Conservation (phyloP, 192 early-diverging fungal species). For the Oehlia diaphana region DNA sequence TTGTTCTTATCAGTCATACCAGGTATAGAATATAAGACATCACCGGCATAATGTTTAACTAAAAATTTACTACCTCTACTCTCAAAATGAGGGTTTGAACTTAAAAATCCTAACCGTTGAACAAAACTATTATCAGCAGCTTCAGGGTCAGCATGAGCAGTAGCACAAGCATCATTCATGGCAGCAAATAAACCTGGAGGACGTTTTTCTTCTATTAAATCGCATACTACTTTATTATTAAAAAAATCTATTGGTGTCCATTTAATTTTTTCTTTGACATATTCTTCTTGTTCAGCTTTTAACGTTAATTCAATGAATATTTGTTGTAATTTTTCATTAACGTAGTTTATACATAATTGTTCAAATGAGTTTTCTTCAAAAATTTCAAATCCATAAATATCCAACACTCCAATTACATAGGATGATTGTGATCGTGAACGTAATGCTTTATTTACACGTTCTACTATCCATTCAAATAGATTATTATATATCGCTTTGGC, state of each 20-base stretch:
- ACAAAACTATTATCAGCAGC: slow-evolving; percentile 76
- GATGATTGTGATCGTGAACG: slow-evolving; percentile 55
- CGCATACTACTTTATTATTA: slow-evolving; percentile 99
- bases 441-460: slow-evolving; percentile 88
- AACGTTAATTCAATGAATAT: slow-evolving; percentile 99
- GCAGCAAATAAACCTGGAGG: slow-evolving; percentile 92
- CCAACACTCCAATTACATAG: slow-evolving; percentile 89
- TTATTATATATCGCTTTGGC: slow-evolving; percentile 93
- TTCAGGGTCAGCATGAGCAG: slow-evolving; percentile 89
- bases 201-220: slow-evolving; percentile 94
- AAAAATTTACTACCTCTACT: slow-evolving; percentile 72
- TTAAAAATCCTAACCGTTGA: slow-evolving; percentile 65
- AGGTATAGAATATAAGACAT: slow-evolving; percentile 86
- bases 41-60: slow-evolving; percentile 95
- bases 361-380: slow-evolving; percentile 96
- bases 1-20: slow-evolving; percentile 99
- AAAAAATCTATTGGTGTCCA: slow-evolving; percentile 99
- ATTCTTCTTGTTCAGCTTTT: slow-evolving; percentile 99
- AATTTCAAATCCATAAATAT: slow-evolving; percentile 99
- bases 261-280: slow-evolving; percentile 91
- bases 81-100: slow-evolving; percentile 75
- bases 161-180: slow-evolving; percentile 97
- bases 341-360: slow-evolving; percentile 99
- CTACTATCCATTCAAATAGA: slow-evolving; percentile 98
- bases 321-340: slow-evolving; percentile 96